These are phyloP conservation scores for Xylariales sp. DNA, from an alignment of 2,329 filamentous ascomycete genomes.

Conservation along the genomic window DNA sequence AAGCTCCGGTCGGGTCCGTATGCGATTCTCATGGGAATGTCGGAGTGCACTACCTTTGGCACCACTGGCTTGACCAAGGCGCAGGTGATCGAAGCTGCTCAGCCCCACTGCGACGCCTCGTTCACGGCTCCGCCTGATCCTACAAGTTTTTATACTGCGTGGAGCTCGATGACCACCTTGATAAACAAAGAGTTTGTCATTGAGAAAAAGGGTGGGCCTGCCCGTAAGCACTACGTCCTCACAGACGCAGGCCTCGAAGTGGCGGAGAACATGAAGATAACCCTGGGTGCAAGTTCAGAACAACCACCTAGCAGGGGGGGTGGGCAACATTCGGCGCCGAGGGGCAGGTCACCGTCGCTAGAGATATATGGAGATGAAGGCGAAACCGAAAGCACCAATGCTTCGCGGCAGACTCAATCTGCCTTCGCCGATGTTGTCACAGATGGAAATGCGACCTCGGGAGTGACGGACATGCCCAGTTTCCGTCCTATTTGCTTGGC, in stretches of 20 bases:
- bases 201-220: slow-evolving; percentile 63
- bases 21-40: slow-evolving; percentile 64
- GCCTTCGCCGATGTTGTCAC: slow-evolving; percentile 35
- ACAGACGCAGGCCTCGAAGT: slow-evolving; percentile 78
- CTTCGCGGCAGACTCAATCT: slow-evolving; percentile 9
- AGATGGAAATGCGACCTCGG: slow-evolving; percentile 24
- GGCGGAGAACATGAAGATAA: slow-evolving; percentile 58
- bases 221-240: slow-evolving; percentile 59
- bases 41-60: slow-evolving; percentile 47
- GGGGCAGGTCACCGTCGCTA: background rate
- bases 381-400: too few species aligned
- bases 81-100: slow-evolving; percentile 64
- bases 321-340: background rate
- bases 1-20: slow-evolving; percentile 69
- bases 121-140: slow-evolving; percentile 65
- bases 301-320: background rate
- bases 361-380: background rate
- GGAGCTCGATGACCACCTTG: slow-evolving; percentile 78
- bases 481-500: slow-evolving; percentile 59
- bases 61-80: slow-evolving; percentile 57
- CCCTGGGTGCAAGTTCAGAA: slow-evolving; percentile 12
- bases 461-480: slow-evolving; percentile 30
- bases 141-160: slow-evolving; percentile 71
- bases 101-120: slow-evolving; percentile 68
- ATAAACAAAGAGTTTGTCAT: slow-evolving; percentile 69